Conservation (phyloP, 2,329 filamentous ascomycete species). For the Arthroderma sp. region DNA sequence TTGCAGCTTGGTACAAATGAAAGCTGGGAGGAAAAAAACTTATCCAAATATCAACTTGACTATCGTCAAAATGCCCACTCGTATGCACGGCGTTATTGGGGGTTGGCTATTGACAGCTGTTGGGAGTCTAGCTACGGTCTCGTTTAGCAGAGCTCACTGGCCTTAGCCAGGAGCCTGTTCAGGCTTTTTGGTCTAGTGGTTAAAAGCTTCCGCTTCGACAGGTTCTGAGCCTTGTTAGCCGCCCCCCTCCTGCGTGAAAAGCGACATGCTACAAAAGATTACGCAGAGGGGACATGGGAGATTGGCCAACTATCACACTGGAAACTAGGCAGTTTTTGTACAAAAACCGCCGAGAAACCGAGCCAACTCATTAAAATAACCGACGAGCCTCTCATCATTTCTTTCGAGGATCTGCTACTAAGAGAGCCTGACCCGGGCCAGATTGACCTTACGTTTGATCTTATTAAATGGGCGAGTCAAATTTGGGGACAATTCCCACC, state of each 20-base stretch:
- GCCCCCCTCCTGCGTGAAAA: too few species aligned
- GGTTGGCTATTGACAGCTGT: not conserved
- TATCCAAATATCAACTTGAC: not conserved
- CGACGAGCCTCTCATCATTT: slow-evolving; percentile 2
- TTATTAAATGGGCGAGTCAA: not conserved
- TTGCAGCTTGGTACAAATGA: not conserved
- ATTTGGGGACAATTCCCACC: not conserved
- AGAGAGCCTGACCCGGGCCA: not conserved
- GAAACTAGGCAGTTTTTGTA: not conserved
- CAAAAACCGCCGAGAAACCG: too few species aligned
- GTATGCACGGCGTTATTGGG: slow-evolving; percentile 2
- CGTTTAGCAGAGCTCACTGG: too few species aligned
- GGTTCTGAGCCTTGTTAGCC: too few species aligned
- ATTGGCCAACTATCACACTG: slow-evolving; percentile 4
- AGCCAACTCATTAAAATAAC: too few species aligned
- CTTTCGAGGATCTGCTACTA: slow-evolving; percentile 5
- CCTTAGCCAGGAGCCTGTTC: too few species aligned
- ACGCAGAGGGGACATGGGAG: not conserved
- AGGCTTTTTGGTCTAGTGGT: too few species aligned
- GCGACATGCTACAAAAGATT: too few species aligned
- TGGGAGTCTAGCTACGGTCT: too few species aligned
- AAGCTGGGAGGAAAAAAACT: not conserved
- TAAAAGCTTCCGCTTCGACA: too few species aligned
- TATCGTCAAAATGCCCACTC: slow-evolving; percentile 1
- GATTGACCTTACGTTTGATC: not conserved